phyloP scores from a whole-genome alignment of 768 basidiomycete species.

The Russula sp. region DNA sequence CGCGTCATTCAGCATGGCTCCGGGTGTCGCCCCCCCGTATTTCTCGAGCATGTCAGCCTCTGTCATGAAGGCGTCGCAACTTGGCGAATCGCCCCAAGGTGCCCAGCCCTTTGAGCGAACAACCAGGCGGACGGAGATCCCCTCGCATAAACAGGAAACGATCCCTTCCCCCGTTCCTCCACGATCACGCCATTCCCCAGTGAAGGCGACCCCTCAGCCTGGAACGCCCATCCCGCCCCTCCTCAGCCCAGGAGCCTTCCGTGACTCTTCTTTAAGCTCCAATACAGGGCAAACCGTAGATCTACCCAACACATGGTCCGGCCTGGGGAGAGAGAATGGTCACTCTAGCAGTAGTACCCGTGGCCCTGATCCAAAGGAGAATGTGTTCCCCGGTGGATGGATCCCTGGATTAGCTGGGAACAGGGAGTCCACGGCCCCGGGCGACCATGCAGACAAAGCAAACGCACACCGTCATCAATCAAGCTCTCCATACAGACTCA shows the following conservation, averaged over 20 bases:
- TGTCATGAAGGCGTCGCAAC: constrained; percentile 1
- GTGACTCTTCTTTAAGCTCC: constrained; percentile 59
- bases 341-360: constrained; percentile 3
- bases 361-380: constrained; percentile 3
- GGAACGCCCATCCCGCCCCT: constrained; percentile 38
- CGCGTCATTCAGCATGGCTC: constrained; percentile 5
- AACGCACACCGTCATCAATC: background rate
- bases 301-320: constrained; percentile 60
- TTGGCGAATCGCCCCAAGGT: background rate
- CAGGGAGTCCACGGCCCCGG: background rate
- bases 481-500: background rate
- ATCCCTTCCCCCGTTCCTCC: background rate
- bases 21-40: constrained; percentile 5
- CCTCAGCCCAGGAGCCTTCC: constrained; percentile 53
- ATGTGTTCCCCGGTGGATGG: constrained; percentile 27
- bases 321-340: constrained; percentile 33
- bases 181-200: constrained; percentile 9
- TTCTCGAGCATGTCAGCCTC: constrained; percentile 16
- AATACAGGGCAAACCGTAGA: constrained; percentile 41
- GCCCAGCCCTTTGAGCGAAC: background rate
- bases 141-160: background rate
- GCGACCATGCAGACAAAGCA: background rate
- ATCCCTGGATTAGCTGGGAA: constrained; percentile 4
- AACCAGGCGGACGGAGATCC: background rate
- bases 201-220: constrained; percentile 24